A percentile compares a stretch with the other conserved stretches of the same genome.
phyloP scores from a whole-genome alignment of 371 early-diverging fungal species.

The Phascolomyces articulosus region DNA sequence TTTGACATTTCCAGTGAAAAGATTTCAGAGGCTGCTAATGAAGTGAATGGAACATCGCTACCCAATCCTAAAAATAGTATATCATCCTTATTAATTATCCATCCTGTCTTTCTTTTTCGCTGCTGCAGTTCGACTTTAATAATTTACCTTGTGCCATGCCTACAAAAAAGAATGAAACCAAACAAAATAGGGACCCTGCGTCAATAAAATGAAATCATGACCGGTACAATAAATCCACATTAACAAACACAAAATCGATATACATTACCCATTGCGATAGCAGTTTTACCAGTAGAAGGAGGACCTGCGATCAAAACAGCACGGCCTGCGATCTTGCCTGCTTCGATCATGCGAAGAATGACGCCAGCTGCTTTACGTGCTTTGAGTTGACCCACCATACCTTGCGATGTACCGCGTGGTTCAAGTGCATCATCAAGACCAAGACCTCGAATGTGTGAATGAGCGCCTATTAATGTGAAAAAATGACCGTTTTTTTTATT shows the following conservation, averaged over 20 bases:
- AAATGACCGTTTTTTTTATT: background rate
- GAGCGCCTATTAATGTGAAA: constrained; percentile 73
- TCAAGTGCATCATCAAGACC: constrained; percentile 92
- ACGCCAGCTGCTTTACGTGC: constrained; percentile 97
- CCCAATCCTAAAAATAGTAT: constrained; percentile 69
- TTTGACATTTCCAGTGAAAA: constrained; percentile 98
- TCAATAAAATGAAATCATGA: no score
- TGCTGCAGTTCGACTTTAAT: no score
- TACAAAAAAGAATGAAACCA: constrained; percentile 16
- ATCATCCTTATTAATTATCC: no score
- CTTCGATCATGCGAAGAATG: constrained; percentile 91
- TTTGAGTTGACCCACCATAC: constrained; percentile 97
- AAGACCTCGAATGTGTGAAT: constrained; percentile 95
- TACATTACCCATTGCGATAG: constrained; percentile 85
- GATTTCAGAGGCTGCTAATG: constrained; percentile 96
- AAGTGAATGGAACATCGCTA: constrained; percentile 94
- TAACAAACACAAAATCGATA: no score
- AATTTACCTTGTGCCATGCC: constrained; percentile 80
- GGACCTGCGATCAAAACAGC: constrained; percentile 98
- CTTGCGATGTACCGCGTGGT: constrained; percentile 85
- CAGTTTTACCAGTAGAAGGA: constrained; percentile 97
- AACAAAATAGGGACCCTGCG: no score
- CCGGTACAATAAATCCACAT: no score
- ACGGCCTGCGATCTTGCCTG: constrained; percentile 97
- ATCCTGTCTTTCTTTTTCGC: background rate